These are phyloP conservation scores for Fusarium illudens DNA, from an alignment of 2,329 filamentous ascomycete species.

Conservation along the genomic window DNA sequence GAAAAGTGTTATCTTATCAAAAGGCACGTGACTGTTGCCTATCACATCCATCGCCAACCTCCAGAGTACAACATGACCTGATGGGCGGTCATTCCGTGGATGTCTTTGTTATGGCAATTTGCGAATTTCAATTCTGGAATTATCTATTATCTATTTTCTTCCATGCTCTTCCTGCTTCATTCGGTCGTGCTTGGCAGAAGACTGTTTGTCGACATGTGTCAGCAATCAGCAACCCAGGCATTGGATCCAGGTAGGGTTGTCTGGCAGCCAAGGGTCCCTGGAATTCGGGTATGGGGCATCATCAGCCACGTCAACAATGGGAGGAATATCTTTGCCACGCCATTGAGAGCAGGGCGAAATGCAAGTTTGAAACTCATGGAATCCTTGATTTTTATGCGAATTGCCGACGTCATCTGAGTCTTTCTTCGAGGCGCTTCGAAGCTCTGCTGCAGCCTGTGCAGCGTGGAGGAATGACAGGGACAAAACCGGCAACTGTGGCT, in stretches of 20 bases:
- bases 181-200: not conserved
- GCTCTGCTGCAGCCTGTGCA: not conserved
- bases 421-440: conserved; percentile 1
- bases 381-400: not conserved
- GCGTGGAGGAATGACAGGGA: conserved; percentile 16
- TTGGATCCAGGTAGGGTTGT: not conserved
- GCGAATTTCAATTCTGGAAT: not conserved
- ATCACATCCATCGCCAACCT: not conserved
- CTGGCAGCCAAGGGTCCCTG: not conserved
- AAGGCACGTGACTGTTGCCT: conserved; percentile 39
- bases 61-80: not conserved
- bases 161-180: too few species aligned
- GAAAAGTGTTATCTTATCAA: conserved; percentile 43
- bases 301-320: conserved; percentile 21
- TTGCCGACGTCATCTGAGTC: conserved; percentile 7
- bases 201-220: not conserved
- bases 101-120: not conserved
- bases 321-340: conserved; percentile 8
- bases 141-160: too few species aligned
- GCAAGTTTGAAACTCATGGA: not conserved
- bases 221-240: not conserved
- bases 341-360: conserved; percentile 6
- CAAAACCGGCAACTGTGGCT: conserved; percentile 6
- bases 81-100: not conserved
- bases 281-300: not conserved